Percentiles rank a stretch among this genome's conserved stretches.
These are phyloP conservation scores for Brettanomyces naardenensis DNA, from an alignment of 805 yeast species.

Conservation along the genomic window DNA sequence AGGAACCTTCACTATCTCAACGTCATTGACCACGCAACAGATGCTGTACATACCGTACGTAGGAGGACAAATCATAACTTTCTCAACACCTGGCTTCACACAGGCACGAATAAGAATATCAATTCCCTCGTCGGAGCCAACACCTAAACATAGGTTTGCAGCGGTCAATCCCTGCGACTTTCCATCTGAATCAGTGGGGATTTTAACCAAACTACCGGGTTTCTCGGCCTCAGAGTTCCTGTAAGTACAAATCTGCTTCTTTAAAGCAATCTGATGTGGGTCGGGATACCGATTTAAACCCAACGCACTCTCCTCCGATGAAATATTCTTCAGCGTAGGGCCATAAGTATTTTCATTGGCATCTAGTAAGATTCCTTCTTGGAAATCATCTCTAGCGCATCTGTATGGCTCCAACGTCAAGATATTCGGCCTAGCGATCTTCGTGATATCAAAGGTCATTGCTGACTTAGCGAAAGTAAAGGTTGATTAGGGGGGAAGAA, in stretches of 20 bases:
- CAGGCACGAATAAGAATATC: constrained; percentile 82
- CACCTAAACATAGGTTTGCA: constrained; percentile 83
- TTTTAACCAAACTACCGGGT: constrained; percentile 15
- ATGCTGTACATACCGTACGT: constrained; percentile 97
- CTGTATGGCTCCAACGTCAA: constrained; percentile 79
- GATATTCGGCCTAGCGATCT: constrained; percentile 80
- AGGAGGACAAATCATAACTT: constrained; percentile 83
- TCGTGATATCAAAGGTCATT: constrained; percentile 45
- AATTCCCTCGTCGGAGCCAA: constrained; percentile 94
- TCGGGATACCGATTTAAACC: constrained; percentile 92
- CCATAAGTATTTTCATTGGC: constrained; percentile 97
- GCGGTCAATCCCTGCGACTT: constrained; percentile 24
- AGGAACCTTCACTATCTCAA: constrained; percentile 68
- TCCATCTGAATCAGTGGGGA: constrained; percentile 10
- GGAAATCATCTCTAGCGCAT: constrained; percentile 95
- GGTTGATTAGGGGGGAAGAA: neutral
- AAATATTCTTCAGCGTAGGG: constrained; percentile 47
- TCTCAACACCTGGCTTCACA: constrained; percentile 77
- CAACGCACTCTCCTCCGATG: constrained; percentile 35
- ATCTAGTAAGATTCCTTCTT: constrained; percentile 79
- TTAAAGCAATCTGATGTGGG: constrained; percentile 82
- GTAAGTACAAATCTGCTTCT: constrained; percentile 60
- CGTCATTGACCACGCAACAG: constrained; percentile 85
- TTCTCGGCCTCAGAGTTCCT: constrained; percentile 47
- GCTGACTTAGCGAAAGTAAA: too few relatives aligned